A percentile compares a stretch with the other conserved stretches of the same genome.
phyloP scores from a whole-genome alignment of 345 rosid species.

The Viola odorata region DNA sequence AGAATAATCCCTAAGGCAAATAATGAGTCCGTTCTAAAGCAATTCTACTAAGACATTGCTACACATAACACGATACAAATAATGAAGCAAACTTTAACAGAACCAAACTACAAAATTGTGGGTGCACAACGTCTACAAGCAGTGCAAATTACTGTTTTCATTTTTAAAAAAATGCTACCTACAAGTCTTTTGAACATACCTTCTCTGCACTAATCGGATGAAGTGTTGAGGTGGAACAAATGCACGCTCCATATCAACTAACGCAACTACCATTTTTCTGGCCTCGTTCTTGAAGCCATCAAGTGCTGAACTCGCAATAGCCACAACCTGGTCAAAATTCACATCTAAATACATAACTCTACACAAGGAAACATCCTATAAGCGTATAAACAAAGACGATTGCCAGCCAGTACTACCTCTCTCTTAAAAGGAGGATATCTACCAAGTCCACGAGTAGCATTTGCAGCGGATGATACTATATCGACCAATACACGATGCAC shows the following conservation, averaged over 20 bases:
- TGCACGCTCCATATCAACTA: slow-evolving; percentile 99
- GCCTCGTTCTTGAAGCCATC: slow-evolving; percentile 92
- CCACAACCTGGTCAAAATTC: slow-evolving; percentile 57
- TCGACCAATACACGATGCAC: slow-evolving; percentile 92
- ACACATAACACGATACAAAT: too few relatives aligned
- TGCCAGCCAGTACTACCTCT: slow-evolving; percentile 48
- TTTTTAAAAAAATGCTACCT: too few relatives aligned
- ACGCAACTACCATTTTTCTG: slow-evolving; percentile 91
- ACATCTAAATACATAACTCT: neutral
- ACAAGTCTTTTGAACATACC: slow-evolving; percentile 35
- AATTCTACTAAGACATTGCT: too few relatives aligned
- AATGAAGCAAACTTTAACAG: too few relatives aligned
- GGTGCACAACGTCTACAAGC: too few relatives aligned
- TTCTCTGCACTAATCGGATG: slow-evolving; percentile 91
- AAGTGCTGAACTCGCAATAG: slow-evolving; percentile 83
- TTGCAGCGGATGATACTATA: slow-evolving; percentile 82
- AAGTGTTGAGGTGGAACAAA: slow-evolving; percentile 99
- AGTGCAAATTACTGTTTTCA: too few relatives aligned
- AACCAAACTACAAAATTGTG: too few relatives aligned
- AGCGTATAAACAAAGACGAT: neutral
- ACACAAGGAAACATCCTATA: neutral
- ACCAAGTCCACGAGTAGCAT: slow-evolving; percentile 96
- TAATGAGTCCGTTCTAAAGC: too few relatives aligned
- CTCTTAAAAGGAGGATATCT: slow-evolving; percentile 97
- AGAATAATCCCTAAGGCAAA: too few relatives aligned